These are phyloP conservation scores for Rugosomyces carneus DNA, from an alignment of 1,284 basidiomycete species.

Conservation along the genomic window DNA sequence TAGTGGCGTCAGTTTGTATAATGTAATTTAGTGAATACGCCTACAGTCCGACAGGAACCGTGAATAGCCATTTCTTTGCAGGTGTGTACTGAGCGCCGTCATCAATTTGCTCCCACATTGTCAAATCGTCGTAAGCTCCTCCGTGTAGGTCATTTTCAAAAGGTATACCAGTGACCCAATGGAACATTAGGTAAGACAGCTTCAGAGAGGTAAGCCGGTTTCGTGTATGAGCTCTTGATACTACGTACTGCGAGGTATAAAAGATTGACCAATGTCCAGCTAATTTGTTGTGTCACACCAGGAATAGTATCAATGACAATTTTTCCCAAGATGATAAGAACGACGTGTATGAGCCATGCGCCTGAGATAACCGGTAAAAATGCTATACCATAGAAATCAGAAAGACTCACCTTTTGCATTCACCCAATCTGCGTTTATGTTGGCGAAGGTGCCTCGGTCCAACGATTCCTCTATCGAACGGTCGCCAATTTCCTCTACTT, in stretches of 20 bases:
- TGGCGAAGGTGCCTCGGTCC: conserved; percentile 79
- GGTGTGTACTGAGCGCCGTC: conserved; percentile 98
- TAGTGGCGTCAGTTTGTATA: conserved; percentile 27
- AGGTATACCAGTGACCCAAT: conserved; percentile 95
- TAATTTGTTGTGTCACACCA: conserved; percentile 89
- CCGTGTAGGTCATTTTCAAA: conserved; percentile 85
- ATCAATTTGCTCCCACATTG: conserved; percentile 99
- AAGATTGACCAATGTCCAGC: conserved; percentile 94
- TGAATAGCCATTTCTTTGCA: conserved; percentile 95
- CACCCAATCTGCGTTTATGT: conserved; percentile 97
- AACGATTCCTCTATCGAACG: conserved; percentile 73
- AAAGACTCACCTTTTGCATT: conserved; percentile 83
- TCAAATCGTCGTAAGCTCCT: conserved; percentile 96
- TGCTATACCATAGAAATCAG: neutral
- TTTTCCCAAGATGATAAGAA: conserved; percentile 89
- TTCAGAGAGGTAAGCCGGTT: conserved; percentile 26
- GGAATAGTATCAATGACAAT: conserved; percentile 92
- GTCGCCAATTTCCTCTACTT: conserved; percentile 83
- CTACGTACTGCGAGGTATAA: conserved; percentile 83
- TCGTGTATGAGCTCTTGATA: conserved; percentile 6
- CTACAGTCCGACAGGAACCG: conserved; percentile 86
- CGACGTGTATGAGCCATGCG: conserved; percentile 96
- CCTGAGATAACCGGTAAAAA: conserved; percentile 40
- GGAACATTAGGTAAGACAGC: conserved; percentile 98
- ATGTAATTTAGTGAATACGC: conserved; percentile 29